phyloP scores from a whole-genome alignment of 208 protist species.

The Crithidia expoeki region DNA sequence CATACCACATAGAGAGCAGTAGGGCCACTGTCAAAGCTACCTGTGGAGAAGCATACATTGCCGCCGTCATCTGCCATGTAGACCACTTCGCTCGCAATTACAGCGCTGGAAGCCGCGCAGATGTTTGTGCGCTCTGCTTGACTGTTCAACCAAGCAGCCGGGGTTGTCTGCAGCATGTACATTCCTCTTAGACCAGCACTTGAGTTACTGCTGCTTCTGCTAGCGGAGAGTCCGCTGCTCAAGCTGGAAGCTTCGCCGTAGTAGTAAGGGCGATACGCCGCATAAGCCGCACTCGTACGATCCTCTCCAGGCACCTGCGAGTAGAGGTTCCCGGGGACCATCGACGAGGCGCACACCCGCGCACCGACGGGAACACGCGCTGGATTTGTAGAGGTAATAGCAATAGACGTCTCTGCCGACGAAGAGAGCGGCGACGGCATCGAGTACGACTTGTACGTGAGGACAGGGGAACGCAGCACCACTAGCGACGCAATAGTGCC shows the following conservation, averaged over 20 bases:
- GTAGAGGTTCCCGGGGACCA: conserved; percentile 30
- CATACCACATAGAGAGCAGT: conserved; percentile 26
- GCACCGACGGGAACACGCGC: conserved; percentile 9
- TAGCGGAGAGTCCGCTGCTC: neutral
- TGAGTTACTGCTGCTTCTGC: neutral
- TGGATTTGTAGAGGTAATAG: neutral
- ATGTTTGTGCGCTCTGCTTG: conserved; percentile 9
- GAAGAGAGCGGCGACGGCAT: neutral
- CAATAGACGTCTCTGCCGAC: neutral
- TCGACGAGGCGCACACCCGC: conserved; percentile 18
- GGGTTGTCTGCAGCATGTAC: conserved; percentile 22
- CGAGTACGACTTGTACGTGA: conserved; percentile 11
- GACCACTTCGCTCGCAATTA: neutral
- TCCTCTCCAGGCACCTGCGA: conserved; percentile 25
- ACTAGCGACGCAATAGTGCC: conserved; percentile 15
- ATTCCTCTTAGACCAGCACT: conserved; percentile 3
- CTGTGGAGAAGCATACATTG: conserved; percentile 27
- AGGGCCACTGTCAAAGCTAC: neutral
- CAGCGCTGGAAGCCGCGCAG: neutral
- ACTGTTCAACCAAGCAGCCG: neutral
- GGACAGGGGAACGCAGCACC: conserved; percentile 16
- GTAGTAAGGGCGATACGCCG: conserved; percentile 13
- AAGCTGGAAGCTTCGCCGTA: neutral
- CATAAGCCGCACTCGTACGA: neutral
- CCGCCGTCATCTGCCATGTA: neutral